These are phyloP conservation scores for Arachis hypogaea DNA, from an alignment of 306 rosid genomes.

Conservation along the genomic window DNA sequence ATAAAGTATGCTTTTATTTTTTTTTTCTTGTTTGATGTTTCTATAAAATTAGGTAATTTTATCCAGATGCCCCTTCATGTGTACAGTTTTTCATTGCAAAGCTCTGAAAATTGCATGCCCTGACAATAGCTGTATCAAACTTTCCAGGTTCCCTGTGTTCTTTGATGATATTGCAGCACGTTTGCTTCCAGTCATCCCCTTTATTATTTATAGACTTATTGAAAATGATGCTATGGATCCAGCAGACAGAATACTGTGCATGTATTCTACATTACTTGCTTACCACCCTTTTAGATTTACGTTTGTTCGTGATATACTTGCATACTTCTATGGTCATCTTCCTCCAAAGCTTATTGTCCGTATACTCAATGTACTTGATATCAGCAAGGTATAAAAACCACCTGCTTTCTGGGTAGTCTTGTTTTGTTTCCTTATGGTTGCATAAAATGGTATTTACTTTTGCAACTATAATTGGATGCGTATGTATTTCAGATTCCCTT, in stretches of 20 bases:
- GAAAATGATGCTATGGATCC: slow-evolving; percentile 90
- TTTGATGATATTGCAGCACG: slow-evolving; percentile 96
- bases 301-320: slow-evolving; percentile 97
- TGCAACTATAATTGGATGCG: slow-evolving; percentile 30
- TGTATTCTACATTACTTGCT: slow-evolving; percentile 70
- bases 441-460: slow-evolving; percentile 19
- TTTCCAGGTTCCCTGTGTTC: slow-evolving; percentile 83
- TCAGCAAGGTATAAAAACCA: slow-evolving; percentile 68
- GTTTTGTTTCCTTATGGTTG: slow-evolving; percentile 28
- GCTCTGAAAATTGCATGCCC: slow-evolving; percentile 32
- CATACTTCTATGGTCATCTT: slow-evolving; percentile 95
- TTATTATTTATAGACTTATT: slow-evolving; percentile 85
- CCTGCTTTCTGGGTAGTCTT: slow-evolving; percentile 22
- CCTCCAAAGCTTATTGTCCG: slow-evolving; percentile 84
- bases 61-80: neutral
- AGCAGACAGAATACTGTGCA: slow-evolving; percentile 74
- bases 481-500: slow-evolving; percentile 81
- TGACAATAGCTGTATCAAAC: slow-evolving; percentile 32
- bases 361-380: slow-evolving; percentile 76
- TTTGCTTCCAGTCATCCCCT: slow-evolving; percentile 91
- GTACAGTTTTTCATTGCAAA: slow-evolving; percentile 15
- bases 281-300: slow-evolving; percentile 88
- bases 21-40: neutral
- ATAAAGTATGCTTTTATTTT: neutral
- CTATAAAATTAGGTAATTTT: neutral